phyloP scores from a whole-genome alignment of 192 early-diverging fungal genomes.

The Chytriomyces sp. region DNA sequence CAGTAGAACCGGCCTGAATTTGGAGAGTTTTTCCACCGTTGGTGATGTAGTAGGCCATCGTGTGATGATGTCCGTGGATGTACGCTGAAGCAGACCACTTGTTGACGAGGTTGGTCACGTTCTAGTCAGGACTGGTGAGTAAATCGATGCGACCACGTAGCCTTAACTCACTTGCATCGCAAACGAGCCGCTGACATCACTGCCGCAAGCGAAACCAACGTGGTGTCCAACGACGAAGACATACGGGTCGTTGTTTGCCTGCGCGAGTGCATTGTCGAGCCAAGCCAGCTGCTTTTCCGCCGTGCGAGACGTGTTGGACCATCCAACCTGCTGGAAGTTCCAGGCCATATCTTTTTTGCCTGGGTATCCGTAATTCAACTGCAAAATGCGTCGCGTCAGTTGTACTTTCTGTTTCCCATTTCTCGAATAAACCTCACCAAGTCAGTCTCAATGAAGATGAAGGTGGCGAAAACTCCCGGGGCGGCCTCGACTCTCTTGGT shows the following conservation, averaged over 20 bases:
- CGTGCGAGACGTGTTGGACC: constrained; percentile 3
- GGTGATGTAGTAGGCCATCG: constrained; percentile 6
- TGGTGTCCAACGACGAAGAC: constrained; percentile 19
- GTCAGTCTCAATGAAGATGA: constrained; percentile 35
- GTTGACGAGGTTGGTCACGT: not conserved
- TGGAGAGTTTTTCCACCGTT: constrained; percentile 11
- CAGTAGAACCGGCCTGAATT: constrained; percentile 15
- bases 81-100: constrained; percentile 16
- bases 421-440: not conserved
- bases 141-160: not conserved
- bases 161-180: not conserved
- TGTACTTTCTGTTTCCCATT: not conserved
- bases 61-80: not conserved
- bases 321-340: constrained; percentile 3
- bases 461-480: constrained; percentile 4
- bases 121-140: not conserved
- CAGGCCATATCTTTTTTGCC: not conserved
- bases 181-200: not conserved
- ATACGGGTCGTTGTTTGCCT: constrained; percentile 21
- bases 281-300: constrained; percentile 19
- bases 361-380: not conserved
- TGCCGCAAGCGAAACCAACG: not conserved
- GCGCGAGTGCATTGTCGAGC: constrained; percentile 11
- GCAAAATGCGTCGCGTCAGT: too few species aligned
- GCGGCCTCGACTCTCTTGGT: constrained; percentile 11